Conservation (phyloP, 1,139 yeast genomes). For the Geotrichum candidum region DNA sequence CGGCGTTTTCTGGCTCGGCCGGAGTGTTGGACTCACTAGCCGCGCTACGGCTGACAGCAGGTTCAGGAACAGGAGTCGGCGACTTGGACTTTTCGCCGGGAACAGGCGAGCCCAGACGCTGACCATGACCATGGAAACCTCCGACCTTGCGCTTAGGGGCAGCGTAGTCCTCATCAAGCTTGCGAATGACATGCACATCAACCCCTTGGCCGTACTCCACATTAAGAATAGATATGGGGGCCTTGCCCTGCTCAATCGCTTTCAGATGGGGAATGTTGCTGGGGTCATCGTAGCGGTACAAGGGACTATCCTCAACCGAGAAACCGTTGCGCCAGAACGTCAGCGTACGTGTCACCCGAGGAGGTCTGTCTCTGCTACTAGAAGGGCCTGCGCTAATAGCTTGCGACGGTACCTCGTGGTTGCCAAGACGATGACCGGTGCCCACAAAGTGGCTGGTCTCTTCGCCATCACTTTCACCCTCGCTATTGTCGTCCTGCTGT, state of each 20-base stretch:
- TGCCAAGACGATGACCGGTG: conserved; percentile 77
- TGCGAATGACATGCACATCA: conserved; percentile 81
- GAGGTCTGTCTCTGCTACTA: conserved; percentile 10
- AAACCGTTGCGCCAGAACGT: conserved; percentile 97
- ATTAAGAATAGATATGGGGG: conserved; percentile 77
- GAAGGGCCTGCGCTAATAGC: conserved; percentile 6
- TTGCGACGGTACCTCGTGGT: conserved; percentile 34
- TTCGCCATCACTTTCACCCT: conserved; percentile 32
- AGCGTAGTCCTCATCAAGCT: conserved; percentile 71
- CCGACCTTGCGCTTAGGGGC: conserved; percentile 65
- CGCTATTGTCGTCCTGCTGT: conserved; percentile 31
- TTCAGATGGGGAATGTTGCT: conserved; percentile 67
- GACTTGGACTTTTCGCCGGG: conserved; percentile 51
- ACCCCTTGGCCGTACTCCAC: conserved; percentile 91
- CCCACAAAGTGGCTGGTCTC: conserved; percentile 52
- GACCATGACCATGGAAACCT: conserved; percentile 82
- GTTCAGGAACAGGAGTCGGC: conserved; percentile 21
- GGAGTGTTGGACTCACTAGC: conserved; percentile 24
- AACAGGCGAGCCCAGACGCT: conserved; percentile 82
- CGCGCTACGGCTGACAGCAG: conserved; percentile 18
- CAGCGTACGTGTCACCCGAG: conserved; percentile 46
- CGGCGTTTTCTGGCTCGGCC: conserved; percentile 48
- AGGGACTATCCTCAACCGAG: conserved; percentile 84
- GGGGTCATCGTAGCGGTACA: conserved; percentile 87
- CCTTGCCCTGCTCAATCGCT: conserved; percentile 84